Evolutionary conservation across 805 yeast species (phyloP).

Genomic region (Wickerhamomyces sydowiorum): DNA sequence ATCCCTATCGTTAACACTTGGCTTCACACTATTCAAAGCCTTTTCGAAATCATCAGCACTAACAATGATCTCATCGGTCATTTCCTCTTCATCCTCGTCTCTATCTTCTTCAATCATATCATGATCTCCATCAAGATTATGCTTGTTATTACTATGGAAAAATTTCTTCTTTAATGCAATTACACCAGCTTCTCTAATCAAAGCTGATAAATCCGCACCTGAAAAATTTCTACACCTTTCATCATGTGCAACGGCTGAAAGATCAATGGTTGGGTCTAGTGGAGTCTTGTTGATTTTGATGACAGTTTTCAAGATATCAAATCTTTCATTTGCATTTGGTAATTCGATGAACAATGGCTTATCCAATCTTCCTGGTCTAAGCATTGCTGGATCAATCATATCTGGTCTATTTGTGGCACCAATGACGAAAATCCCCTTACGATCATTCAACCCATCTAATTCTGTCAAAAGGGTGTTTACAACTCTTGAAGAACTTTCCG

Average conservation of each 20-base stretch:
- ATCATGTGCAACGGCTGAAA: constrained; percentile 60
- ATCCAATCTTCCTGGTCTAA: constrained; percentile 93
- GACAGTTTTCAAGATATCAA: constrained; percentile 76
- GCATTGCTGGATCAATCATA: constrained; percentile 97
- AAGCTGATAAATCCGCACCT: constrained; percentile 92
- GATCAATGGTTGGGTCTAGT: constrained; percentile 52
- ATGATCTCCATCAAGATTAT: constrained; percentile 34
- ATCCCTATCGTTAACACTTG: constrained; percentile 87
- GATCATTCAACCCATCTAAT: constrained; percentile 87
- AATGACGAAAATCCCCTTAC: constrained; percentile 88
- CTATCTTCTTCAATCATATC: constrained; percentile 40
- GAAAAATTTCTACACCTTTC: constrained; percentile 83
- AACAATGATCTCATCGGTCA: constrained; percentile 43
- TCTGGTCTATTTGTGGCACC: constrained; percentile 98
- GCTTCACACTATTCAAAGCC: constrained; percentile 75
- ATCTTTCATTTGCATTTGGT: constrained; percentile 73
- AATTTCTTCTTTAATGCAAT: constrained; percentile 73
- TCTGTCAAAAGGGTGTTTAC: constrained; percentile 94
- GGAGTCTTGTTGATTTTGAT: constrained; percentile 75
- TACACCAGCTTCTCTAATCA: constrained; percentile 93
- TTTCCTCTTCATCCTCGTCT: constrained; percentile 33
- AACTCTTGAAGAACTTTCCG: constrained; percentile 88
- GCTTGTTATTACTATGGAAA: constrained; percentile 39
- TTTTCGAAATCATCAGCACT: constrained; percentile 57
- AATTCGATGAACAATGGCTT: constrained; percentile 88